phyloP scores from a whole-genome alignment of 1,139 yeast genomes.

The Blastobotrys capitulatus region DNA sequence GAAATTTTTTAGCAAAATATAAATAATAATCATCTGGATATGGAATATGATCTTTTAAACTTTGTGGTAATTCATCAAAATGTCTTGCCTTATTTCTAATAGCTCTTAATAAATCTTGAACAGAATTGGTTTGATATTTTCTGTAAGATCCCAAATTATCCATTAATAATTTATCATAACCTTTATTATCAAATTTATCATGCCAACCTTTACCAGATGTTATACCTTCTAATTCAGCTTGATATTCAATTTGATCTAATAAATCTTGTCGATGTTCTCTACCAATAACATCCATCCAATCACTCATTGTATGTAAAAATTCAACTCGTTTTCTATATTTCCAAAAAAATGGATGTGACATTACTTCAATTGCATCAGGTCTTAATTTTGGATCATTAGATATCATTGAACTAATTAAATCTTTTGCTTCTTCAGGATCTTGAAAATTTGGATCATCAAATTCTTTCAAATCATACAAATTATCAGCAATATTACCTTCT shows the following conservation, averaged over 20 bases:
- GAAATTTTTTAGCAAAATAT: slow-evolving; percentile 71
- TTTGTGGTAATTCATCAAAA: slow-evolving; percentile 77
- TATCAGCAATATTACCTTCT: slow-evolving; percentile 82
- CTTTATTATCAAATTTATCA: slow-evolving; percentile 52
- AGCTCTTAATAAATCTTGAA: slow-evolving; percentile 84
- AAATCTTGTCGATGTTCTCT: slow-evolving; percentile 80
- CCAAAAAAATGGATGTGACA: slow-evolving; percentile 92
- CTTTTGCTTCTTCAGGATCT: slow-evolving; percentile 56
- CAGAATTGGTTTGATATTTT: slow-evolving; percentile 66
- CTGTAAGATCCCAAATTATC: slow-evolving; percentile 86
- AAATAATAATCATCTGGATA: slow-evolving; percentile 78
- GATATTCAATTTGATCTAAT: slow-evolving; percentile 53
- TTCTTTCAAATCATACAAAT: slow-evolving; percentile 51
- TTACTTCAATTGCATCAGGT: slow-evolving; percentile 62
- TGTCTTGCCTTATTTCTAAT: slow-evolving; percentile 90
- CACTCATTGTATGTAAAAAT: slow-evolving; percentile 80
- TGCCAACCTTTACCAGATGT: slow-evolving; percentile 64
- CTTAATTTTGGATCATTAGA: slow-evolving; percentile 59
- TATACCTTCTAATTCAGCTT: slow-evolving; percentile 32
- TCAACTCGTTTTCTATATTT: slow-evolving; percentile 65
- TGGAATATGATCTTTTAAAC: slow-evolving; percentile 55
- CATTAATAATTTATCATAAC: slow-evolving; percentile 42
- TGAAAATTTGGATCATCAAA: slow-evolving; percentile 37
- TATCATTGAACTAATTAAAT: slow-evolving; percentile 71
- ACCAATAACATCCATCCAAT: slow-evolving; percentile 80